phyloP scores from a whole-genome alignment of 371 early-diverging fungal species.

The Mortierella sp. region DNA sequence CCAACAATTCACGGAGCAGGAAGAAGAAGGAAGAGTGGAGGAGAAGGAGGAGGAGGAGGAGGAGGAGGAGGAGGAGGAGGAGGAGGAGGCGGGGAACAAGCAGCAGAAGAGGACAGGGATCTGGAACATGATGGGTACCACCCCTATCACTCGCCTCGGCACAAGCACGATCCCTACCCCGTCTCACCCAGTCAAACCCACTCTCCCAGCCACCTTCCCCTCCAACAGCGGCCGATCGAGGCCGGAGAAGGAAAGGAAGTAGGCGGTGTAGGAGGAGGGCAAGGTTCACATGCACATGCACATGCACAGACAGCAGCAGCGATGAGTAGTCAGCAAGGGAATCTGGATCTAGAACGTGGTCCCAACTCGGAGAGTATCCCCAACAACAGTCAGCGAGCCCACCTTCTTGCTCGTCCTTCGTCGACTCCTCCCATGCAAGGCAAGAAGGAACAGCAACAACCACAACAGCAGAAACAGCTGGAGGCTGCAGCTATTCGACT shows the following conservation, averaged over 20 bases:
- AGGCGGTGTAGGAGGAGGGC: background rate
- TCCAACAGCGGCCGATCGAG: background rate
- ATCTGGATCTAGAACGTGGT: conserved; percentile 17
- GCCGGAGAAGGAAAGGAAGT: background rate
- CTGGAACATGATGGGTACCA: conserved; percentile 11
- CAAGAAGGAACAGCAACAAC: background rate
- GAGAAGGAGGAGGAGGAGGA: too few relatives aligned
- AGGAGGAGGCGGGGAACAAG: conserved; percentile 9
- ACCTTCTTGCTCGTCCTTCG: background rate
- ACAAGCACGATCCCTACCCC: conserved; percentile 14
- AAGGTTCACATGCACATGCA: background rate
- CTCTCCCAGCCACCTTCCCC: conserved; percentile 2
- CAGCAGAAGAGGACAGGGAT: background rate
- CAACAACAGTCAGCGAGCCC: conserved; percentile 6
- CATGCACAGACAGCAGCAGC: background rate
- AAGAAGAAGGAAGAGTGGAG: background rate
- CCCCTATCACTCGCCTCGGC: conserved; percentile 5
- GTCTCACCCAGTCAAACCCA: conserved; percentile 8
- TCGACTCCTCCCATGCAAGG: background rate
- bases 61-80: conserved; percentile 2
- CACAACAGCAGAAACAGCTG: background rate
- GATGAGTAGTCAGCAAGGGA: conserved; percentile 5
- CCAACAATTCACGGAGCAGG: background rate
- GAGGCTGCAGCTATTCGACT: background rate
- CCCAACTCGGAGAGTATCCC: conserved; percentile 29